Percentiles rank a stretch among this genome's conserved stretches.
Conservation (phyloP, 2,329 filamentous ascomycete genomes). For the Fusarium ramigenum region DNA sequence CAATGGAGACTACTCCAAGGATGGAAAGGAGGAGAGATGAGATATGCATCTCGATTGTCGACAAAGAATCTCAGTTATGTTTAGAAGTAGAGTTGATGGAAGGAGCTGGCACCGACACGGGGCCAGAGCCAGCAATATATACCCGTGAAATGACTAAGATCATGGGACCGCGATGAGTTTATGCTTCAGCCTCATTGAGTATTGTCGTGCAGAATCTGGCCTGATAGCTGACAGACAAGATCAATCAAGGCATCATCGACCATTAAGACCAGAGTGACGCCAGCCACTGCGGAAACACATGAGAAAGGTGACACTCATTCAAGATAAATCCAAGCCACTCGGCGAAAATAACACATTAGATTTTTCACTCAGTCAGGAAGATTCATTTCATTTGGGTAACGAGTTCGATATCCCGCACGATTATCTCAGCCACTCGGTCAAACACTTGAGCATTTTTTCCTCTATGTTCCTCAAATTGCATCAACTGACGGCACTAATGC, state of each 20-base stretch:
- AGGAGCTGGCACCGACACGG: background rate
- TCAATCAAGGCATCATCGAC: background rate
- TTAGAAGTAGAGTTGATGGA: background rate
- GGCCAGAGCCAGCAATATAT: background rate
- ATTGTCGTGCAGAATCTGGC: background rate
- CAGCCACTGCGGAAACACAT: background rate
- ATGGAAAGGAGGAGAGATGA: background rate
- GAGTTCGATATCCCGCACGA: too few relatives aligned
- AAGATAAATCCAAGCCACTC: background rate
- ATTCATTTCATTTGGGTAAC: too few relatives aligned
- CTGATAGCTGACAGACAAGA: background rate
- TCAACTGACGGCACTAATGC: background rate
- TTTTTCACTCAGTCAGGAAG: rapidly evolving
- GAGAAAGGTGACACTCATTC: background rate
- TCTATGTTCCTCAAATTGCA: background rate
- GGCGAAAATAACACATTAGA: background rate
- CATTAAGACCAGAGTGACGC: background rate
- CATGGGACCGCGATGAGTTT: background rate
- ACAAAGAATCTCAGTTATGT: rapidly evolving
- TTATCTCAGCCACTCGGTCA: too few relatives aligned
- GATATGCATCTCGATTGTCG: background rate
- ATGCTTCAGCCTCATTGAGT: background rate
- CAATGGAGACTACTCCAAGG: background rate
- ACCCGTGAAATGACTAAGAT: too few relatives aligned
- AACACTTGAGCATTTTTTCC: too few relatives aligned